These are phyloP conservation scores for Alternaria sp. DNA, from an alignment of 2,329 filamentous ascomycete genomes.

Conservation along the genomic window DNA sequence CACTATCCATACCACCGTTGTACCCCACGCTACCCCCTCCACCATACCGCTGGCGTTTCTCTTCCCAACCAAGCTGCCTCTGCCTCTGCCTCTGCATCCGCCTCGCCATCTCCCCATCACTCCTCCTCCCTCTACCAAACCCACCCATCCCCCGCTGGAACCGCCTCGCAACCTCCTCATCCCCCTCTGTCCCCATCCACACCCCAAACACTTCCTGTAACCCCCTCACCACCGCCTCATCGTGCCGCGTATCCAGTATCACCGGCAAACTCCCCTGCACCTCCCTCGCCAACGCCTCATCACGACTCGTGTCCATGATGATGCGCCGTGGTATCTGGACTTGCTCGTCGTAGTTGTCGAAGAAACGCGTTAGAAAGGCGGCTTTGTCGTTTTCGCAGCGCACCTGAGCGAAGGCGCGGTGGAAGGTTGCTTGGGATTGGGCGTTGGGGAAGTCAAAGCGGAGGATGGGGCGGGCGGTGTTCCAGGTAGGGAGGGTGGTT, in stretches of 20 bases:
- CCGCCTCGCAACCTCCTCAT: not conserved
- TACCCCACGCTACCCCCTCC: not conserved
- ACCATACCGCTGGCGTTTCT: not conserved
- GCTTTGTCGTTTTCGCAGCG: not conserved
- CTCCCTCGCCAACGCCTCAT: not conserved
- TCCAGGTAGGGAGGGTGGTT: not conserved
- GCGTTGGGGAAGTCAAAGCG: conserved; percentile 7
- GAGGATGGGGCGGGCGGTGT: not conserved
- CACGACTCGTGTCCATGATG: conserved; percentile 2
- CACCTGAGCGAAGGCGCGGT: not conserved
- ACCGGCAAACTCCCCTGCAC: not conserved
- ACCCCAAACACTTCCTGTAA: not conserved
- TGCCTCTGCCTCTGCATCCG: not conserved
- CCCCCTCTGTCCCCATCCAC: not conserved
- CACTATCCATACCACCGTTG: not conserved
- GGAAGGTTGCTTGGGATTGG: not conserved
- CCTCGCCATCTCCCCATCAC: not conserved
- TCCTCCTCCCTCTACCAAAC: too few species aligned
- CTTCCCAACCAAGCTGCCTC: not conserved
- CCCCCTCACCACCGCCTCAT: not conserved
- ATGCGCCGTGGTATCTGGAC: not conserved
- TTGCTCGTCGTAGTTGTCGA: conserved; percentile 4
- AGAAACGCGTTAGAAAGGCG: not conserved
- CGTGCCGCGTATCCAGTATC: not conserved
- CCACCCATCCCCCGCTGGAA: not conserved